These are phyloP conservation scores for Pyrenochaeta sp. DNA, from an alignment of 2,329 filamentous ascomycete genomes.

Conservation along the genomic window DNA sequence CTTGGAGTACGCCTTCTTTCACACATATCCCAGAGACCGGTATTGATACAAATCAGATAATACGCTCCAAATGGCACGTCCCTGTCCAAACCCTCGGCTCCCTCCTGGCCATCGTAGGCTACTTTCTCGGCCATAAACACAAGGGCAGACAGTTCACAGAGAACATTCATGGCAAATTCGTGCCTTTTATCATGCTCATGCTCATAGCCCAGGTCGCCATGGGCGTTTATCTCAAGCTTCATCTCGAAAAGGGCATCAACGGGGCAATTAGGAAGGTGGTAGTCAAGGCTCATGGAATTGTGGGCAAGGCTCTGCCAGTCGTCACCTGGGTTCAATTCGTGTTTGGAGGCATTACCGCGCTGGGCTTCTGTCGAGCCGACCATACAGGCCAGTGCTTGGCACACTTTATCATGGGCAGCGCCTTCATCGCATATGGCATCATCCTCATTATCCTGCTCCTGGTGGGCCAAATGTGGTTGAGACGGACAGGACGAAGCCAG, in stretches of 20 bases:
- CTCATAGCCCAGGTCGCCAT: slow-evolving; percentile 78
- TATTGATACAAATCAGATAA: slow-evolving; percentile 76
- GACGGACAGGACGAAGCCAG: slow-evolving; percentile 82
- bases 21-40: too few relatives aligned
- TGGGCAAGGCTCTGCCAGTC: slow-evolving; percentile 88
- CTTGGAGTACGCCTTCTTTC: slow-evolving; percentile 86
- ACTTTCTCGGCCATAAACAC: slow-evolving; percentile 90
- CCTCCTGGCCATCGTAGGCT: slow-evolving; percentile 79
- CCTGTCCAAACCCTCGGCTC: slow-evolving; percentile 81
- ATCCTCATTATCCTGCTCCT: slow-evolving; percentile 84
- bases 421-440: slow-evolving; percentile 94
- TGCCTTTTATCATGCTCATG: slow-evolving; percentile 80
- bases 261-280: slow-evolving; percentile 76
- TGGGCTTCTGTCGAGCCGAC: slow-evolving; percentile 92
- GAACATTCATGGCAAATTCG: slow-evolving; percentile 78
- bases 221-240: slow-evolving; percentile 86
- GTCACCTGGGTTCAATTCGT: slow-evolving; percentile 93
- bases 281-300: slow-evolving; percentile 76
- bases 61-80: slow-evolving; percentile 92
- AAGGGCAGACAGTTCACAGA: slow-evolving; percentile 82
- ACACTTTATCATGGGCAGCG: slow-evolving; percentile 98
- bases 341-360: slow-evolving; percentile 89
- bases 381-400: slow-evolving; percentile 92
- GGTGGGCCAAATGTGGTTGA: slow-evolving; percentile 87
- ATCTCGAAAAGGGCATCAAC: slow-evolving; percentile 84